These are phyloP conservation scores for Penicillium ucsense DNA, from an alignment of 495 filamentous ascomycete genomes.

Conservation along the genomic window DNA sequence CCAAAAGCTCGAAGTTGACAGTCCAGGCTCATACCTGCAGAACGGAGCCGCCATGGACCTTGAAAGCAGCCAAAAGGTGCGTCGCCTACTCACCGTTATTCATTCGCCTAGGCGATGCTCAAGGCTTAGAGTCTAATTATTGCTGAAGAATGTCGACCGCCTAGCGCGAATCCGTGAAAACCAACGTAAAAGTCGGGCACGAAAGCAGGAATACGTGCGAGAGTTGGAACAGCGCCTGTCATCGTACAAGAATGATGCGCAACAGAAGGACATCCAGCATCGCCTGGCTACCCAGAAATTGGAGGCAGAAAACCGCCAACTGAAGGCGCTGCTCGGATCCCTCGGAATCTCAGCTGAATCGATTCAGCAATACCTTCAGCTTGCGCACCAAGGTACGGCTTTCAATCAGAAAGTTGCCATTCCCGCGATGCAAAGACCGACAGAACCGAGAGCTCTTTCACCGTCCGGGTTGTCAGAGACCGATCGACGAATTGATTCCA, in stretches of 20 bases:
- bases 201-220: constrained; percentile 64
- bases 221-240: constrained; percentile 58
- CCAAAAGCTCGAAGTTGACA: too few relatives aligned
- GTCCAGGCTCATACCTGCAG: not conserved
- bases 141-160: constrained; percentile 22
- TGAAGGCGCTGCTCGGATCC: constrained; percentile 18
- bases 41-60: constrained; percentile 1
- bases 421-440: constrained; percentile 18
- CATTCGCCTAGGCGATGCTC: not conserved
- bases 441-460: not conserved
- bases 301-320: constrained; percentile 28
- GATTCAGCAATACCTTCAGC: constrained; percentile 23
- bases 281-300: constrained; percentile 27
- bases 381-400: constrained; percentile 10
- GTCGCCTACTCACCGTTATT: not conserved
- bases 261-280: constrained; percentile 28
- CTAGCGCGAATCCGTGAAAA: constrained; percentile 57
- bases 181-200: constrained; percentile 67
- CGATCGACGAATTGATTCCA: not conserved
- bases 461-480: not conserved
- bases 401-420: constrained; percentile 29
- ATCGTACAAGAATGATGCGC: constrained; percentile 40
- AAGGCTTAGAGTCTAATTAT: constrained; percentile 7
- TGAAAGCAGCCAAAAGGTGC: constrained; percentile 10
- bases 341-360: constrained; percentile 17